phyloP scores from a whole-genome alignment of 306 rosid genomes.

The Vigna mungo region DNA sequence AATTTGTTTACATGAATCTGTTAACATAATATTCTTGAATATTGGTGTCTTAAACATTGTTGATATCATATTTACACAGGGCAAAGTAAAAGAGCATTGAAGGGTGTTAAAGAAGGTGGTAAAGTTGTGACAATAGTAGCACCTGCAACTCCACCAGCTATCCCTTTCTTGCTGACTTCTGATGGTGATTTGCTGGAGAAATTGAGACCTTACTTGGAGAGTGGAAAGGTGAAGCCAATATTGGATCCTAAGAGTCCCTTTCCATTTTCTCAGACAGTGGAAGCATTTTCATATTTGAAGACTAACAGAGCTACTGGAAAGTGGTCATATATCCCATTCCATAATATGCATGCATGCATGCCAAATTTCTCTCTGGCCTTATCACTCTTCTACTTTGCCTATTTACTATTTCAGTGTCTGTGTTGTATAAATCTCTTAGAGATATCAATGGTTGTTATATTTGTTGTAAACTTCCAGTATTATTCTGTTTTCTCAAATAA shows the following conservation, averaged over 20 bases:
- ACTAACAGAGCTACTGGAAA: constrained; percentile 59
- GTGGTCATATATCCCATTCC: constrained; percentile 68
- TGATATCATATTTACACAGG: constrained; percentile 43
- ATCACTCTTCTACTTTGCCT: too few relatives aligned
- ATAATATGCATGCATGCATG: neutral
- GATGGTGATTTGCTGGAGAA: constrained; percentile 58
- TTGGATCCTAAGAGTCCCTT: constrained; percentile 72
- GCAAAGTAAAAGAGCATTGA: constrained; percentile 47
- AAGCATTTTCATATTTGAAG: constrained; percentile 66
- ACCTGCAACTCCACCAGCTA: neutral
- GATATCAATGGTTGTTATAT: too few relatives aligned
- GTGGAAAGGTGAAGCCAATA: constrained; percentile 74
- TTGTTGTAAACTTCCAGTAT: too few relatives aligned
- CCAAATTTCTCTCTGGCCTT: too few relatives aligned
- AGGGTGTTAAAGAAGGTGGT: constrained; percentile 67
- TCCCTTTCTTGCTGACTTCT: constrained; percentile 36
- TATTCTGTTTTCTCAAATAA: too few relatives aligned
- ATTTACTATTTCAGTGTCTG: too few relatives aligned
- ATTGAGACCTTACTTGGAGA: constrained; percentile 58
- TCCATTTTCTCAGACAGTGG: constrained; percentile 60
- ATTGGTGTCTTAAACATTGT: too few relatives aligned
- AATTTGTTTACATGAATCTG: too few relatives aligned
- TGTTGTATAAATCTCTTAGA: too few relatives aligned
- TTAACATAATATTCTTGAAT: too few relatives aligned
- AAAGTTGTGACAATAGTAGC: constrained; percentile 54